Conservation (phyloP, 345 rosid species). For the Ailanthus altissimus region DNA sequence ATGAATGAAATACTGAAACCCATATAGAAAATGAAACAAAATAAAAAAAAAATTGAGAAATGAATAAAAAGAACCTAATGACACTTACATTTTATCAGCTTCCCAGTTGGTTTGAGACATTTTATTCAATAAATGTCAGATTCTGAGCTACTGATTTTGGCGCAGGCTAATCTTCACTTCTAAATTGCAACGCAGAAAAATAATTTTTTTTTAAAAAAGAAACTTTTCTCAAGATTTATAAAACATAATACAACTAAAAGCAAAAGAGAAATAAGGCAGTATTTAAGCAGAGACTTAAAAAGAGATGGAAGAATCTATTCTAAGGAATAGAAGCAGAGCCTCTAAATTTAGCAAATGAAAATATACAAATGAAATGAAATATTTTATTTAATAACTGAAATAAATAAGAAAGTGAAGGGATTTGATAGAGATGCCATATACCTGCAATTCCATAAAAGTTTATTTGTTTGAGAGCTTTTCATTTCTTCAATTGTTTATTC, state of each 20-base stretch:
- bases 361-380: neutral
- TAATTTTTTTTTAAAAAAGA: neutral
- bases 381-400: neutral
- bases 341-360: constrained; percentile 31
- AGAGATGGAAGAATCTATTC: constrained; percentile 40
- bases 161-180: constrained; percentile 32
- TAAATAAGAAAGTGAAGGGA: constrained; percentile 16
- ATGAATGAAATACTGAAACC: constrained; percentile 18
- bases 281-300: constrained; percentile 6
- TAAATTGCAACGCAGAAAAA: constrained; percentile 32
- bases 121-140: constrained; percentile 40
- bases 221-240: neutral
- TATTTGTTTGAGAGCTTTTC: constrained; percentile 10
- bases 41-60: constrained; percentile 2
- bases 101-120: constrained; percentile 99
- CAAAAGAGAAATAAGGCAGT: neutral
- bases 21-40: constrained; percentile 10
- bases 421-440: neutral
- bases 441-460: constrained; percentile 31
- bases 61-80: neutral
- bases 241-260: neutral
- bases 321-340: constrained; percentile 30
- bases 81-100: constrained; percentile 97
- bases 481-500: neutral
- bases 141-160: constrained; percentile 32